Conservation (phyloP, 345 rosid genomes). For the Pseudoturritis turrita region DNA sequence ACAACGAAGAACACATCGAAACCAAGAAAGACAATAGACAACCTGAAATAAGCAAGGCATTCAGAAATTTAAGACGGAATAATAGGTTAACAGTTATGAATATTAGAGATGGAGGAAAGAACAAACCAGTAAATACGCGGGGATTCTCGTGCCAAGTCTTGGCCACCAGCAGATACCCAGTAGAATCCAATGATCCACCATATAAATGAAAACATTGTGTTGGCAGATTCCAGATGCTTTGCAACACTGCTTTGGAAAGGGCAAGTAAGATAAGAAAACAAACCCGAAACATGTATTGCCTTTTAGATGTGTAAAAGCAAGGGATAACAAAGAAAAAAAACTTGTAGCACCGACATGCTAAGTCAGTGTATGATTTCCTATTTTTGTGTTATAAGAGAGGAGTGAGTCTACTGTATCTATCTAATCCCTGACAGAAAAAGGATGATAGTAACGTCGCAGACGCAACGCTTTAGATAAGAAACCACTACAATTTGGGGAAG, state of each 20-base stretch:
- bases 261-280: background rate
- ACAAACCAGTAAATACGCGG: conserved; percentile 84
- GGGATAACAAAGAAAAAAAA: background rate
- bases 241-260: conserved; percentile 48
- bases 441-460: no score
- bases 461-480: background rate
- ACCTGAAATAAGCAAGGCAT: conserved; percentile 49
- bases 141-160: conserved; percentile 57
- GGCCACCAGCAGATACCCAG: conserved; percentile 96
- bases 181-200: conserved; percentile 99
- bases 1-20: conserved; percentile 97
- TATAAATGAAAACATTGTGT: conserved; percentile 94
- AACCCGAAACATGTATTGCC: background rate
- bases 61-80: background rate
- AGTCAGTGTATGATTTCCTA: background rate
- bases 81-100: background rate
- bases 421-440: background rate
- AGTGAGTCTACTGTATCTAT: background rate
- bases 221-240: conserved; percentile 93
- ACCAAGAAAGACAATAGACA: conserved; percentile 87
- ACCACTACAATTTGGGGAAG: background rate
- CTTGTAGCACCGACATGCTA: background rate
- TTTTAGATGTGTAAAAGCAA: no score
- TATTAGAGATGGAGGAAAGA: conserved; percentile 6
- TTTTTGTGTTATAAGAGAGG: background rate